Evolutionary conservation across 2,329 filamentous ascomycete genomes (phyloP), one percentile per base, ranked within the genome.

Genomic region (Diaporthe vexans): DNA sequence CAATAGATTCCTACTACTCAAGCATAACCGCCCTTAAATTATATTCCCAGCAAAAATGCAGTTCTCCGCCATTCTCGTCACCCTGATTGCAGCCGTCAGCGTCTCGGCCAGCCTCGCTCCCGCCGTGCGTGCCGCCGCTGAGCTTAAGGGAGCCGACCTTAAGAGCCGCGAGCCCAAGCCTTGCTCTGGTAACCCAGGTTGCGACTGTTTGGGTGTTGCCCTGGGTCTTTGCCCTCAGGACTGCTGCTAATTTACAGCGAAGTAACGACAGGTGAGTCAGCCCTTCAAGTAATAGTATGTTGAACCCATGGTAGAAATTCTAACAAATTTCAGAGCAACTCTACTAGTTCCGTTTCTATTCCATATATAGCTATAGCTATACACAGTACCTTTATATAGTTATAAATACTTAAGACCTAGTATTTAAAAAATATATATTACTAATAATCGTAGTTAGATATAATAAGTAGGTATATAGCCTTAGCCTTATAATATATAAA

Each of bases 101-200:
- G 69, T 71, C 37, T 43, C 56, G 48, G 52, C 69, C 40, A 65
- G 61, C 61, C 43, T 65, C 19, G 61, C 61, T 24, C 61, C 61
- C 43, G 61, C 61, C 21, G 61, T 67, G 13, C 61, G 43, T 15
- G 61, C 26, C 61, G 61, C 61, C 13, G 46, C 46, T 24, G 61
- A 67, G 61, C 46, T 67, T 21, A 5, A 52, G 29, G 43, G 61
- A 35, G 46, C 43, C 21, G 26, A 67, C 61, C 43, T 67, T 13
- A 13, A 67, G 61, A 67, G 21, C 21, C 43, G 43, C 9, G 61
- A 35, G 26, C 61, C 61, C 6, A 67, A 67, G 61, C 61, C 61
- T 67, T 67, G 61, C 61, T 67, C 43, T 37, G 61, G 61, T 13
- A 65, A 65, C 26, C 61, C 61, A 1, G 61, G 43, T 29, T 65